Percentiles rank a stretch among this genome's conserved stretches.
Evolutionary conservation across 805 yeast species (phyloP).

Genomic region (Zygotorulaspora danielsina): DNA sequence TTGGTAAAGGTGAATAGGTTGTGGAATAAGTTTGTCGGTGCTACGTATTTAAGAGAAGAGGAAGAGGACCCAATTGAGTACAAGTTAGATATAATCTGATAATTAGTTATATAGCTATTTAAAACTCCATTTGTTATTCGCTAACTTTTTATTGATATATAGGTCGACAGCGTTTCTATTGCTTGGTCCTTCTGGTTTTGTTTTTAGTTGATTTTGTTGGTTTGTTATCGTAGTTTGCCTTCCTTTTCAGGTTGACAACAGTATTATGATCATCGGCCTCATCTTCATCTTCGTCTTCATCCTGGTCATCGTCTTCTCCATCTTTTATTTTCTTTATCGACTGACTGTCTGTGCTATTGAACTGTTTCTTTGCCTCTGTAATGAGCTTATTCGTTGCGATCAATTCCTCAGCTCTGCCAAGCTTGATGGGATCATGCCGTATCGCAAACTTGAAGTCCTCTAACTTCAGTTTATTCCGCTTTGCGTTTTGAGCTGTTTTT

Average conservation of each 20-base stretch:
- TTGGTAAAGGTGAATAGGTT: constrained; percentile 48
- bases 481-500: constrained; percentile 46
- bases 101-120: neutral
- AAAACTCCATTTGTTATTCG: neutral
- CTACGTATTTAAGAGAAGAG: constrained; percentile 29
- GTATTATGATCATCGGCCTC: constrained; percentile 18
- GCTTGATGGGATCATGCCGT: constrained; percentile 59
- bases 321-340: constrained; percentile 31
- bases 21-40: constrained; percentile 80
- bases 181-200: neutral
- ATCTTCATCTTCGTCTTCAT: constrained; percentile 26
- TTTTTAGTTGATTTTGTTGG: constrained; percentile 6
- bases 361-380: constrained; percentile 60
- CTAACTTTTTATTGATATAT: neutral
- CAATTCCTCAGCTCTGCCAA: constrained; percentile 66
- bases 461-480: constrained; percentile 58
- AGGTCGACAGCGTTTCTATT: no score
- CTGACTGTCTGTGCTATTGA: constrained; percentile 57
- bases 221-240: constrained; percentile 9
- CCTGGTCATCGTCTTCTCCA: constrained; percentile 31
- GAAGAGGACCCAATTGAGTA: constrained; percentile 22
- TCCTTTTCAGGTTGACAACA: constrained; percentile 1
- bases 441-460: constrained; percentile 72
- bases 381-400: constrained; percentile 56
- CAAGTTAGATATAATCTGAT: constrained; percentile 21